Evolutionary conservation across 176 grass and related monocot genomes (phyloP).

Genomic region (Elymus sibiricus): DNA sequence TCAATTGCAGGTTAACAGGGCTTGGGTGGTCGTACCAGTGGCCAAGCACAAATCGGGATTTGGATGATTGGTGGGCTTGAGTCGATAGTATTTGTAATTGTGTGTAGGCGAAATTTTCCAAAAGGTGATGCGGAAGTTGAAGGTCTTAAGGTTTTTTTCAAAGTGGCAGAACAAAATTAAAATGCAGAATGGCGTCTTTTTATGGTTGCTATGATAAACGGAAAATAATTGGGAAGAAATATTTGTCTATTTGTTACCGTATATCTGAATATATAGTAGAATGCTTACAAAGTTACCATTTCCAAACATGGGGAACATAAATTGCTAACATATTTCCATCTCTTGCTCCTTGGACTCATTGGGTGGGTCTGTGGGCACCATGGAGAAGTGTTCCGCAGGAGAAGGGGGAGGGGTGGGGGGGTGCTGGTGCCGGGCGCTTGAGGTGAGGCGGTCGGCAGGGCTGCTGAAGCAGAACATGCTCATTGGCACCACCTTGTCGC

Average conservation of each 20-base stretch:
- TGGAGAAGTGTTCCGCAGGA: no score
- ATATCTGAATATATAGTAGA: not conserved
- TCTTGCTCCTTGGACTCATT: not conserved
- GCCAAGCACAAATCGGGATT: conserved; percentile 32
- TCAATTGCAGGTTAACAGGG: conserved; percentile 18
- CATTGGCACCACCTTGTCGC: no score
- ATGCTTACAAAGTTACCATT: not conserved
- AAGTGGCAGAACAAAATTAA: conserved; percentile 67
- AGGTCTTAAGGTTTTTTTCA: conserved; percentile 12
- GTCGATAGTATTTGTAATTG: conserved; percentile 31
- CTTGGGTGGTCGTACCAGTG: conserved; percentile 1
- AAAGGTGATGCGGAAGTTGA: conserved; percentile 30
- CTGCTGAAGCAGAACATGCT: no score
- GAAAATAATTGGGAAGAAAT: conserved; percentile 33
- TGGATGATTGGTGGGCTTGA: conserved; percentile 62
- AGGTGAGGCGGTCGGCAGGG: no score
- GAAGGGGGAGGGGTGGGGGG: no score
- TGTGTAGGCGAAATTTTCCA: conserved; percentile 30
- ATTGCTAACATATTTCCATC: not conserved
- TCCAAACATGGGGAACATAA: not conserved
- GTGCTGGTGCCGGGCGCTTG: no score
- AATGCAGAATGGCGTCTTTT: conserved; percentile 60
- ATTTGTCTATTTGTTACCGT: not conserved
- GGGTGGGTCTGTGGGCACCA: no score
- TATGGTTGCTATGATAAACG: conserved; percentile 25